A percentile compares a stretch with the other conserved stretches of the same genome.
phyloP scores from a whole-genome alignment of 148 eudicot genomes.

The Rhododendron ferrugineum region DNA sequence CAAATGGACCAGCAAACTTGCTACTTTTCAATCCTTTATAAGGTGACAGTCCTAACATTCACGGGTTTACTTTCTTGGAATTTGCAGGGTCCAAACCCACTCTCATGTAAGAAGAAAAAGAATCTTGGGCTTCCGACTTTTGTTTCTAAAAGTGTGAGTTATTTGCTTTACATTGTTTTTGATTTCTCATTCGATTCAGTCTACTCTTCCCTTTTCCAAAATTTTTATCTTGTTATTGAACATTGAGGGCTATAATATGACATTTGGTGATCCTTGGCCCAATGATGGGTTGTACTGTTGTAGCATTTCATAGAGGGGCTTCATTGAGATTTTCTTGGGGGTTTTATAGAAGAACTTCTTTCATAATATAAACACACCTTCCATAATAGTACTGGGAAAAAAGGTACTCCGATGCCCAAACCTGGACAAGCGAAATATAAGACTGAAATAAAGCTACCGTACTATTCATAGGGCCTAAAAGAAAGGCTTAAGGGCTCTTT shows the following conservation, averaged over 20 bases:
- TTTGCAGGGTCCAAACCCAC: constrained; percentile 90
- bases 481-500: background rate
- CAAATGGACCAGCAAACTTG: background rate
- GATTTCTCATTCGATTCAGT: background rate
- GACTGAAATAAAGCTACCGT: background rate
- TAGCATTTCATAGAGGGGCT: background rate
- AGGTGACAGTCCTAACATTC: background rate
- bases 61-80: background rate
- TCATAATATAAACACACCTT: background rate
- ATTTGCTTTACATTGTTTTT: background rate
- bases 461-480: background rate
- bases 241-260: background rate
- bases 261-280: background rate
- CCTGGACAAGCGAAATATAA: background rate
- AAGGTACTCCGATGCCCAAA: background rate
- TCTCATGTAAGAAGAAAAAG: constrained; percentile 79
- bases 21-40: background rate
- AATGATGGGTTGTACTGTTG: background rate
- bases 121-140: constrained; percentile 24
- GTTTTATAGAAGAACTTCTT: background rate
- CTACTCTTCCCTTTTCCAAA: background rate
- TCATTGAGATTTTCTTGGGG: background rate
- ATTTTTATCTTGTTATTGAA: background rate
- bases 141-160: constrained; percentile 34
- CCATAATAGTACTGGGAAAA: background rate